Base-by-base conservation (phyloP, 2,329 filamentous ascomycete genomes). In the Plectosphaerella cucumerina region DNA sequence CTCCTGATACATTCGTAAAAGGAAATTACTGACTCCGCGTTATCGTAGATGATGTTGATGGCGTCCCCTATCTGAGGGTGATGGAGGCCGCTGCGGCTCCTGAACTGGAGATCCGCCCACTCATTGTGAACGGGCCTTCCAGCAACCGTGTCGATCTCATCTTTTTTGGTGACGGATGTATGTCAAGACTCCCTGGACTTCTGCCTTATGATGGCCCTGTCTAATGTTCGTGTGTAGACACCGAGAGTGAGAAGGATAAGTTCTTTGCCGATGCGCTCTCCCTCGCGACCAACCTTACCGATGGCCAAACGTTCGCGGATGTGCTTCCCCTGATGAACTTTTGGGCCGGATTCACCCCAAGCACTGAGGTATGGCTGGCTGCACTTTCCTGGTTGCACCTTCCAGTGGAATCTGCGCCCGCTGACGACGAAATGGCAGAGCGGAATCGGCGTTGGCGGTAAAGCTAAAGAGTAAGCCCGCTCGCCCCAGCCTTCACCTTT, bases 131-230 rank as follows among this genome's bases (percentile, higher is more conserved):
- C 39, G 62, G 62, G 12, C 60, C 59, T 2, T 62, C 62, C 6
- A 56, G 50, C 34, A 65, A 64, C 47, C 60, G 62, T 18, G 51
- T 65, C 44, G 61, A 65, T 47, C 58, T 65, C 37, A 63, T 64
- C 17, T 65, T 65, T 55, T 62, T 65, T 43, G 58, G 62, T 15
- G 62, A 65, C 52, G 62, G 62, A 53, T 65, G 62, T 65, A 54
- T 2, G 58, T 58, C 31, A 14, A 15, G 4, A 2, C 20, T 31
- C 12, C 10, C 18, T 20, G 3, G n/a, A 42, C 14, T 10, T 15
- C 35, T 37, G 35, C 9, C 4, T 5, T 6, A n/a, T n/a, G n/a
- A 5, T 6, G 14, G 35, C 35, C 8, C 14, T 6, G 17, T 18
- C 35, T 37, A 37, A 37, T 37, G 34, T n/a, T 18, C 42, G 21